A percentile compares a stretch with the other conserved stretches of the same genome.
phyloP scores from a whole-genome alignment of 2,329 filamentous ascomycete species.

The Penicillium sp. region DNA sequence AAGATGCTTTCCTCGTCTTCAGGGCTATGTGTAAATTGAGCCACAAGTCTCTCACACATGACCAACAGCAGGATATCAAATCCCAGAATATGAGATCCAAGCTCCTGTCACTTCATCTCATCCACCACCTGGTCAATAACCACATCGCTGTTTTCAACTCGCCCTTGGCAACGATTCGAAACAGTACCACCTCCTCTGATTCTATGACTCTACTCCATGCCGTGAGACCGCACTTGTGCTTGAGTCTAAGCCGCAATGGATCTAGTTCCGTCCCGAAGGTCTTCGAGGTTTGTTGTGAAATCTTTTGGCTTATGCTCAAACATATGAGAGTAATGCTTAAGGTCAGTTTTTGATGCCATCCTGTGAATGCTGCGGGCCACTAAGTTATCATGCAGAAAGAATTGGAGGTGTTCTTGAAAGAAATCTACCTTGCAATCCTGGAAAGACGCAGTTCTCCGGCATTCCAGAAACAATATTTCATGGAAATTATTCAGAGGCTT shows the following conservation, averaged over 20 bases:
- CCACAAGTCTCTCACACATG: constrained; percentile 81
- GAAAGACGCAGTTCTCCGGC: constrained; percentile 81
- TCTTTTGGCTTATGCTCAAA: constrained; percentile 97
- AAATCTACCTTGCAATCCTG: constrained; percentile 89
- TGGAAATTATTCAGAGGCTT: constrained; percentile 78
- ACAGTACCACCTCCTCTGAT: constrained; percentile 77
- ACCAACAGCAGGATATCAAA: constrained; percentile 87
- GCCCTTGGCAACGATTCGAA: constrained; percentile 85
- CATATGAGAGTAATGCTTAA: constrained; percentile 92
- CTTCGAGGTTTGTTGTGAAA: constrained; percentile 93
- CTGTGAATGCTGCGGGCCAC: too few species aligned
- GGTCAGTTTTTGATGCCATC: constrained; percentile 44
- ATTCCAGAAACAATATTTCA: constrained; percentile 89
- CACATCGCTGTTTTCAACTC: constrained; percentile 88
- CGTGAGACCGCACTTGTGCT: constrained; percentile 92
- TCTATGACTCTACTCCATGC: constrained; percentile 89
- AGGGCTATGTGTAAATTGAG: constrained; percentile 96
- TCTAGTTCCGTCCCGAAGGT: constrained; percentile 88
- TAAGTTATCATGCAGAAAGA: constrained; percentile 63
- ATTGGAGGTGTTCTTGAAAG: constrained; percentile 94
- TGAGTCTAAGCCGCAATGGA: constrained; percentile 91
- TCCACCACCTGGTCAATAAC: constrained; percentile 93
- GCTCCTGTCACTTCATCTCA: constrained; percentile 88
- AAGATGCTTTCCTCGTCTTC: constrained; percentile 95
- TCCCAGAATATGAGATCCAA: constrained; percentile 98